Percentiles rank a stretch among this genome's conserved stretches.
phyloP scores from a whole-genome alignment of 2,329 filamentous ascomycete species.

The Verticillium isaacii region DNA sequence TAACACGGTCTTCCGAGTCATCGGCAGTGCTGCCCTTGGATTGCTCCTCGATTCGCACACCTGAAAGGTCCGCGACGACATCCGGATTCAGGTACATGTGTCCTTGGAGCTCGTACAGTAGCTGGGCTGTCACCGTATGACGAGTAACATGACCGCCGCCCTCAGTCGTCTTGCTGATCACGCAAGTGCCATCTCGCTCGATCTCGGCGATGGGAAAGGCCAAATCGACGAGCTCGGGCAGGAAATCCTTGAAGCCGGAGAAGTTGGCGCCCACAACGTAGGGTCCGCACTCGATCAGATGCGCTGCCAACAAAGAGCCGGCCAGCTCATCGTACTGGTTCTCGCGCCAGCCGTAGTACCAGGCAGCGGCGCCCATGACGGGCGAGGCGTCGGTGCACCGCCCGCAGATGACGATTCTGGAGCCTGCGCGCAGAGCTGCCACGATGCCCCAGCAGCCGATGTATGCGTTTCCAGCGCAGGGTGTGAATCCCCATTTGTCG shows the following conservation, averaged over 20 bases:
- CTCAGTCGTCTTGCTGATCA: slow-evolving; percentile 31
- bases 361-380: slow-evolving; percentile 47
- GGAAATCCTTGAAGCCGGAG: slow-evolving; percentile 31
- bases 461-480: slow-evolving; percentile 37
- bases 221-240: slow-evolving; percentile 24
- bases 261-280: slow-evolving; percentile 50
- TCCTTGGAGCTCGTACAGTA: slow-evolving; percentile 44
- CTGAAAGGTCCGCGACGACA: slow-evolving; percentile 34
- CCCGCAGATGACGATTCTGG: slow-evolving; percentile 37
- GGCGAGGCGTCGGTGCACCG: slow-evolving; percentile 38
- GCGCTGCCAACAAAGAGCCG: slow-evolving; percentile 38
- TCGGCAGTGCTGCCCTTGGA: slow-evolving; percentile 12
- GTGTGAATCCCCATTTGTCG: slow-evolving; percentile 20
- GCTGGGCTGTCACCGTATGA: slow-evolving; percentile 36
- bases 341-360: slow-evolving; percentile 44
- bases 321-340: slow-evolving; percentile 41
- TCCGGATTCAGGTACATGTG: slow-evolving; percentile 43
- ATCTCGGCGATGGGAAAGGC: slow-evolving; percentile 47
- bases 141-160: slow-evolving; percentile 25
- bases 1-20: slow-evolving; percentile 24
- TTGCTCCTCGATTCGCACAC: slow-evolving; percentile 28
- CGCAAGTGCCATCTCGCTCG: slow-evolving; percentile 33
- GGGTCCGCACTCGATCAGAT: slow-evolving; percentile 45
- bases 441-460: slow-evolving; percentile 41
- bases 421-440: slow-evolving; percentile 28